Evolutionary conservation across 306 rosid genomes (phyloP), one percentile per base, ranked within the genome.

Genomic region (Arachis stenosperma): DNA sequence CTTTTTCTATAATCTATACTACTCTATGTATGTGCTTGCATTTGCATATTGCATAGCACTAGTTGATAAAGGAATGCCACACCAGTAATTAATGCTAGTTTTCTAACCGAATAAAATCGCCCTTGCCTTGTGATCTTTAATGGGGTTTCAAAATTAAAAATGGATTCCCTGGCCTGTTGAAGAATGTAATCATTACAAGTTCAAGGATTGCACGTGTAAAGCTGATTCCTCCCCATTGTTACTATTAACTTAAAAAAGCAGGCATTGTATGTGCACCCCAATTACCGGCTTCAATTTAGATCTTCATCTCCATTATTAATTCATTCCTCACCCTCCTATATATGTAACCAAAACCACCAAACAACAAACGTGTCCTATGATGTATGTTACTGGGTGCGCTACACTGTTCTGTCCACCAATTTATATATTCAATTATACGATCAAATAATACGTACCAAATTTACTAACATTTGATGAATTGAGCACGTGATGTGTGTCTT

Each of bases 171-270:
- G 54, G 81, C 61, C 70, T 47, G 63, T 33, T 33, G 4, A 33
- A 33, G 74, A 69, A 84, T 50, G 76, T 14, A 48, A 88, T 89
- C 66, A 84, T 89, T 84, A 75, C 81, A 27, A 69, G 59, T 76
- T 81, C 75, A 71, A 81, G 78, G 77, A 81, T 33, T 76, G 51
- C 74, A 84, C 88, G 91, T 81, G 89, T 81, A 86, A 86, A 84
- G 89, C 53, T 77, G 59, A 52, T 39, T 42, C 87, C 27, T 22
- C 69, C 87, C 86, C 88, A 33, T 33, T 58, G 83, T 85, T 67
- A 81, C 79, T 66, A 79, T 56, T 71, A 84, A 84, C 81, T 67
- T 3, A 48, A 48, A 12, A 69, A 47, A 81, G 46, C 33, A 83
- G 65, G 62, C 52, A 65, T 84, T 63, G 87, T 59, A 82, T 78